Percentiles rank a stretch among this genome's conserved stretches.
Conservation (phyloP, 1,284 basidiomycete genomes). For the Pseudozyma sp. region DNA sequence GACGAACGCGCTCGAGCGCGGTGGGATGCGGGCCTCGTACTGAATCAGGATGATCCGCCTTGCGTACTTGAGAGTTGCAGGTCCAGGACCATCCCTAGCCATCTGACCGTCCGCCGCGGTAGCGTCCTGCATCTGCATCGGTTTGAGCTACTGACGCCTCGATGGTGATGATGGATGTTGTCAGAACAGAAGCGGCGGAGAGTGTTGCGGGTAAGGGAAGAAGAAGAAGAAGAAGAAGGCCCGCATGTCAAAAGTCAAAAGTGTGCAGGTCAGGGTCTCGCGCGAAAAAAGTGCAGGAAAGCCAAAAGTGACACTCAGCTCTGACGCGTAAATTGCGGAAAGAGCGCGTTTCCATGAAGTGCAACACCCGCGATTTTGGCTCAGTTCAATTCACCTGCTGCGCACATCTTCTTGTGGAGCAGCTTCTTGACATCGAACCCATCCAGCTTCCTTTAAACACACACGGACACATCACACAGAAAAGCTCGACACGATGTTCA, state of each 20-base stretch:
- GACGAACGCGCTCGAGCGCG: constrained; percentile 31
- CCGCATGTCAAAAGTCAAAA: neutral
- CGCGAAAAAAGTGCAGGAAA: constrained; percentile 12
- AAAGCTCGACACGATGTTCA: too few species aligned
- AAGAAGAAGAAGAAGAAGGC: too few species aligned
- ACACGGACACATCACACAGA: too few species aligned
- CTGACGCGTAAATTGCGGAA: constrained; percentile 40
- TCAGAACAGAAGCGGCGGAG: neutral
- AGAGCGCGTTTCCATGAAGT: constrained; percentile 6
- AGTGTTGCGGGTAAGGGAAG: too few species aligned
- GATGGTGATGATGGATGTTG: neutral
- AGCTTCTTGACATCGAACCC: constrained; percentile 9
- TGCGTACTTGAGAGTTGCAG: constrained; percentile 27
- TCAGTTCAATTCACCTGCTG: constrained; percentile 20
- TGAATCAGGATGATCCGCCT: constrained; percentile 34
- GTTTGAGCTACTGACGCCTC: neutral
- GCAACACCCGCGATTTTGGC: constrained; percentile 29
- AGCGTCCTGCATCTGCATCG: neutral
- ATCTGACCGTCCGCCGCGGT: neutral
- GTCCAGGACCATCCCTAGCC: constrained; percentile 18
- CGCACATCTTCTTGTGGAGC: constrained; percentile 2
- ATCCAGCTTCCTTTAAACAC: too few species aligned
- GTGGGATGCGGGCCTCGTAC: constrained; percentile 44
- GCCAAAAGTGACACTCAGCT: constrained; percentile 27
- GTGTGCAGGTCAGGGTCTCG: constrained; percentile 6